Base-by-base conservation (phyloP, 1,139 yeast genomes). In the Pneumocystis carinii region DNA sequence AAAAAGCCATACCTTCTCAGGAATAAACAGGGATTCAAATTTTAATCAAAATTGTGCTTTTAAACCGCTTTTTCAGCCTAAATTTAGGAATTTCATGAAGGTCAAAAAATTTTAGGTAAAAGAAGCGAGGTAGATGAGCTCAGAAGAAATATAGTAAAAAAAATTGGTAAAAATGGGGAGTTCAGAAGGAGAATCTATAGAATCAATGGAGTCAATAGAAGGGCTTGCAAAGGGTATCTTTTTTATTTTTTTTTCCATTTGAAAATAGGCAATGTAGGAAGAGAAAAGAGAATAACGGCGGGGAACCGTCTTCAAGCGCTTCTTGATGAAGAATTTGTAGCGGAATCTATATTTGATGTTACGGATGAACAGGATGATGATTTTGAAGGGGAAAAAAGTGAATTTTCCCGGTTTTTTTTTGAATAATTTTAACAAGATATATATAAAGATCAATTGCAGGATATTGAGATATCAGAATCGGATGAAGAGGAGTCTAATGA, bases 311-410 rank as follows among this genome's bases (percentile, higher is more conserved):
- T 92, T 71, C 82, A 83, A 71, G 84, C 84, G 66, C 78, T 92
- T 68, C 77, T 92, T 32, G 86, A 84, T 66, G 80, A 87, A 57
- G 96, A 90, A 70, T 76, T 76, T 66, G 75, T 77, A 64, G 77
- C 75, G 65, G 76, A 78, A 6, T 83, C 85, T 67, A 78, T 87
- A 65, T 77, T 90, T 67, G 90, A 90, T 70, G 85, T 83, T 69
- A 97, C 90, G 72, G 90, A 87, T 65, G 97, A 82, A 42, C 86
- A 86, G 62, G 97, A 89, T 71, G 83, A 76, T 58, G 97, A 89
- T 69, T 89, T 88, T 72, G 80, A 39, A 19, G 62, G 68, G 2
- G 65, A 63, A 5, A 41, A 62, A 62, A 59, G 41, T 36, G 65
- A 42, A 42, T 24, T 19, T 38, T 41, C 17, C 17, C 15, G 0